Conservation (phyloP, 129 eudicot genomes). For the Chrysanthemum lavandulifolium region DNA sequence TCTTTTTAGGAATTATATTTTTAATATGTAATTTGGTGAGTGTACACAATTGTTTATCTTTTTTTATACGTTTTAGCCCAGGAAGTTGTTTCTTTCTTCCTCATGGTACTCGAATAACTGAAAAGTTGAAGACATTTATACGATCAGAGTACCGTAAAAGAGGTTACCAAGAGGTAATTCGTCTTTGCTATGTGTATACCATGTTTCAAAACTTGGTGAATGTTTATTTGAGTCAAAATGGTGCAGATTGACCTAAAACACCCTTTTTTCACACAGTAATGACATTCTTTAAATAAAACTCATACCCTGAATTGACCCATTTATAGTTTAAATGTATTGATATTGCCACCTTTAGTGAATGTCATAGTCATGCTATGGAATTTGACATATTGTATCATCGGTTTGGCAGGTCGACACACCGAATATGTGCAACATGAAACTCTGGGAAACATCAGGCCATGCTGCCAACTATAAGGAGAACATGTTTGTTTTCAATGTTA, state of each 20-base stretch:
- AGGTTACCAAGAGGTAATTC: slow-evolving; percentile 67
- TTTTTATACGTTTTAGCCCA: slow-evolving; percentile 54
- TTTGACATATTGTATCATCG: slow-evolving; percentile 22
- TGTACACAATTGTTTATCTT: slow-evolving; percentile 1
- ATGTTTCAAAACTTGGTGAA: too few relatives aligned
- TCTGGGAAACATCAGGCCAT: slow-evolving; percentile 99
- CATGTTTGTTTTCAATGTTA: slow-evolving; percentile 86
- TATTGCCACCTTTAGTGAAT: too few relatives aligned
- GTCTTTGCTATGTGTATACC: not conserved
- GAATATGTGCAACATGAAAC: slow-evolving; percentile 87
- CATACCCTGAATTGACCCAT: too few relatives aligned
- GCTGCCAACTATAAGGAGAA: slow-evolving; percentile 93
- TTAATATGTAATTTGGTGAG: not conserved
- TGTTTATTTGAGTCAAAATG: too few relatives aligned
- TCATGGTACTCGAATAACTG: slow-evolving; percentile 70
- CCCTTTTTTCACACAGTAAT: too few relatives aligned
- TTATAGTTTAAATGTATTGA: too few relatives aligned
- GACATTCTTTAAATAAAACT: not conserved
- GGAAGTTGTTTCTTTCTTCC: slow-evolving; percentile 94
- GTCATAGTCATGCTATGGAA: not conserved
- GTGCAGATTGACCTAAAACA: too few relatives aligned
- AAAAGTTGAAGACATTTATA: slow-evolving; percentile 62
- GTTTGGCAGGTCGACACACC: slow-evolving; percentile 66
- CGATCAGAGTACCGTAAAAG: slow-evolving; percentile 61
- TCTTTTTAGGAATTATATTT: not conserved